Evolutionary conservation across 2,329 filamentous ascomycete species (phyloP).

Genomic region (Trichophaea hybrida): DNA sequence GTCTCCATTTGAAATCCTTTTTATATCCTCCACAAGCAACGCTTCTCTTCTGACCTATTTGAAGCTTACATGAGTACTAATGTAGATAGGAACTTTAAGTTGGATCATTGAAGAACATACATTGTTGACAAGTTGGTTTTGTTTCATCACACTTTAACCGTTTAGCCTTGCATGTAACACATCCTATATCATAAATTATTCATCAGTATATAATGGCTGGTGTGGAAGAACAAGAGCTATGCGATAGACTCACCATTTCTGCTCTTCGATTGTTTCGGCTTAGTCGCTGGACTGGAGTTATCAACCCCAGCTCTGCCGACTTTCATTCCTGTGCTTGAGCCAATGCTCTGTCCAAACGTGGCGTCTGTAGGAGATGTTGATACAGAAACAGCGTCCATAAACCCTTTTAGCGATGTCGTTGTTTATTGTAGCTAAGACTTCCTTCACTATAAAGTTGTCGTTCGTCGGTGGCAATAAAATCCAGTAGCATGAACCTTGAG

Average conservation of each 20-base stretch:
- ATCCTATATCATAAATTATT: slow-evolving; percentile 37
- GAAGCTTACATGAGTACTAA: background rate
- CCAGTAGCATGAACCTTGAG: no score
- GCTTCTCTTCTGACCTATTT: slow-evolving; percentile 39
- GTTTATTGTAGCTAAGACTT: no score
- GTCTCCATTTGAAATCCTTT: slow-evolving; percentile 62
- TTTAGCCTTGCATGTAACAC: slow-evolving; percentile 59
- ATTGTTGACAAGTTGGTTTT: slow-evolving; percentile 54
- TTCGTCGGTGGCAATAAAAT: no score
- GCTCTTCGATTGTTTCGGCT: slow-evolving; percentile 60
- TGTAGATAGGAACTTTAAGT: background rate
- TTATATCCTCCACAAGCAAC: slow-evolving; percentile 57
- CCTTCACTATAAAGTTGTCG: no score
- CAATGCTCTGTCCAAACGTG: background rate
- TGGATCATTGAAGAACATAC: slow-evolving; percentile 28
- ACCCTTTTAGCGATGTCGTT: background rate
- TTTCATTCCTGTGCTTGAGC: background rate
- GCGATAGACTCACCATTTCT: slow-evolving; percentile 47
- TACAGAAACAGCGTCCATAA: background rate
- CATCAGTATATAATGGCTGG: background rate
- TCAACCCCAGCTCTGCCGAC: background rate
- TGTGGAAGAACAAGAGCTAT: background rate
- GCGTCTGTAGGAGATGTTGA: background rate
- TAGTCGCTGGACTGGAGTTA: slow-evolving; percentile 32
- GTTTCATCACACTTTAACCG: slow-evolving; percentile 60